phyloP scores from a whole-genome alignment of 2,329 filamentous ascomycete species.

The Colletotrichum viniferum region DNA sequence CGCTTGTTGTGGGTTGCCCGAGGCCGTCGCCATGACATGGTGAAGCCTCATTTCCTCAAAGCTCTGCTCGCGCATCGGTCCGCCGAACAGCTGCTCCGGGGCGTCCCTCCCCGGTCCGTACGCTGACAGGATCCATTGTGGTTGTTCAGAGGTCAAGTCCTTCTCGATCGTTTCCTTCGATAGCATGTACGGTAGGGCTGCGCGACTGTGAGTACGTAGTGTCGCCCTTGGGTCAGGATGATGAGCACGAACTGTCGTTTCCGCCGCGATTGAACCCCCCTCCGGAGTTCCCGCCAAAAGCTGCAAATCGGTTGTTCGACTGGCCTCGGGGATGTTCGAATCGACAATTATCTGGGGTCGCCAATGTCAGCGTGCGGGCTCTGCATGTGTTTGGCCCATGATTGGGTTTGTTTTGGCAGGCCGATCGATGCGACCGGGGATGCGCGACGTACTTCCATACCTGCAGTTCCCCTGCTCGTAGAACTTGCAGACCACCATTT shows the following conservation, averaged over 20 bases:
- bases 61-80: constrained; percentile 79
- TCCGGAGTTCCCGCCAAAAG: constrained; percentile 20
- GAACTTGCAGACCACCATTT: constrained; percentile 51
- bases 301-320: constrained; percentile 21
- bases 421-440: background rate
- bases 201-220: background rate
- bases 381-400: background rate
- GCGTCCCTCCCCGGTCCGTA: constrained; percentile 81
- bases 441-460: constrained; percentile 49
- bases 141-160: constrained; percentile 74
- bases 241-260: constrained; percentile 11
- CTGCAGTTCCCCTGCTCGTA: constrained; percentile 57
- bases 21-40: constrained; percentile 64
- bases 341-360: constrained; percentile 51
- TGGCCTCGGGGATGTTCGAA: constrained; percentile 54
- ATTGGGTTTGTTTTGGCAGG: background rate
- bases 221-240: background rate
- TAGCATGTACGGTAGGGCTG: constrained; percentile 51
- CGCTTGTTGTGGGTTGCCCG: constrained; percentile 63
- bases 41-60: constrained; percentile 85
- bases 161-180: constrained; percentile 62
- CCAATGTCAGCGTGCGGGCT: background rate
- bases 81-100: constrained; percentile 84
- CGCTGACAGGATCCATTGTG: constrained; percentile 84
- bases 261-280: constrained; percentile 18